Percentiles rank a stretch among this genome's conserved stretches.
Evolutionary conservation across 1,284 basidiomycete genomes (phyloP).

Genomic region (Testicularia cyperi): DNA sequence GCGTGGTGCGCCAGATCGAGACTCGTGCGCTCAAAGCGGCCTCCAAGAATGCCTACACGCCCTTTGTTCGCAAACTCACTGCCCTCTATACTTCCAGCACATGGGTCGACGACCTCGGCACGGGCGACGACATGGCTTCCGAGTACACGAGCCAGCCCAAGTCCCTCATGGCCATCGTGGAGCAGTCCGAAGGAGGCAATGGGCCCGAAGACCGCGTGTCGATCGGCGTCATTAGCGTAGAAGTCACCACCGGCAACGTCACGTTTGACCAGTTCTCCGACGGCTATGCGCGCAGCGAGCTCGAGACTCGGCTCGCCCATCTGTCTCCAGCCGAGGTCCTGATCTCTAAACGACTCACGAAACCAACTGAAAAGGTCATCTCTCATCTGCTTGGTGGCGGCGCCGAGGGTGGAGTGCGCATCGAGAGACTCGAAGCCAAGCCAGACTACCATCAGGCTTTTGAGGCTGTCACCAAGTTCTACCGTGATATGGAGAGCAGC

Average conservation of each 20-base stretch:
- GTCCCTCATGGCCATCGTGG: constrained; percentile 65
- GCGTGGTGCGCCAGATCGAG: constrained; percentile 84
- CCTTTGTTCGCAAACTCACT: constrained; percentile 79
- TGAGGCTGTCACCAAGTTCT: constrained; percentile 72
- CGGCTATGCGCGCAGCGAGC: constrained; percentile 42
- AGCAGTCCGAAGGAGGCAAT: constrained; percentile 66
- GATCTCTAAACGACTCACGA: constrained; percentile 68
- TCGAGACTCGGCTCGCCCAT: constrained; percentile 57
- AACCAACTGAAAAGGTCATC: constrained; percentile 76
- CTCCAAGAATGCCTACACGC: constrained; percentile 56
- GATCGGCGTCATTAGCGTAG: constrained; percentile 77
- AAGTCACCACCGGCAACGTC: constrained; percentile 84
- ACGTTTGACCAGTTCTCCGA: constrained; percentile 76
- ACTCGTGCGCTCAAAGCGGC: constrained; percentile 93
- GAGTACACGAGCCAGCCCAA: constrained; percentile 33
- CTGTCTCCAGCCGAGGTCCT: constrained; percentile 78
- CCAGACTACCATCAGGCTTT: constrained; percentile 75
- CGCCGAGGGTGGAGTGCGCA: constrained; percentile 61
- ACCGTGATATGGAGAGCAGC: too few relatives aligned
- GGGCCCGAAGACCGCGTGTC: constrained; percentile 67
- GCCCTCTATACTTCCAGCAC: constrained; percentile 85
- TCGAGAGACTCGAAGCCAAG: constrained; percentile 68
- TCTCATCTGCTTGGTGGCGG: constrained; percentile 64
- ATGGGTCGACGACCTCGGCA: constrained; percentile 72
- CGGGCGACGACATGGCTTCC: constrained; percentile 65